Percentiles rank a stretch among this genome's conserved stretches.
phyloP scores from a whole-genome alignment of 2,329 filamentous ascomycete species.

The Colletotrichum limetticola region DNA sequence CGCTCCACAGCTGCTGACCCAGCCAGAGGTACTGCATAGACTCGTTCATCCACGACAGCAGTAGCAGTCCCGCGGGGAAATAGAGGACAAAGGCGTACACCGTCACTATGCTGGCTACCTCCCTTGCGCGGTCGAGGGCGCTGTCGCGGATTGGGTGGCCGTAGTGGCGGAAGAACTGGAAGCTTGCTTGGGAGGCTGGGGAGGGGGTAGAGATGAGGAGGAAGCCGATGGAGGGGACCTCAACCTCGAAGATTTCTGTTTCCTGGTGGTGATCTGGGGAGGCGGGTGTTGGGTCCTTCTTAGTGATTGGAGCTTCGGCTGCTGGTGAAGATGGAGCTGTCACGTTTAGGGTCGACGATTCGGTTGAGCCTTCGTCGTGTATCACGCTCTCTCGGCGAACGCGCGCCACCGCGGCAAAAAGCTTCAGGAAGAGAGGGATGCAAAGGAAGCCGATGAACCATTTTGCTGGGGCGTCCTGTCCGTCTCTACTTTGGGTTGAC shows the following conservation, averaged over 20 bases:
- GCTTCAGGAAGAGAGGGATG: background rate
- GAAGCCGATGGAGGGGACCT: slow-evolving; percentile 34
- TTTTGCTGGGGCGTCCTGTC: background rate
- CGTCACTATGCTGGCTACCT: background rate
- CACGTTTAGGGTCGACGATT: slow-evolving; percentile 6
- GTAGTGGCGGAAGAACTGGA: slow-evolving; percentile 38
- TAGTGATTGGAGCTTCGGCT: background rate
- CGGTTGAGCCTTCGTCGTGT: background rate
- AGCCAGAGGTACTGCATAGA: slow-evolving; percentile 38
- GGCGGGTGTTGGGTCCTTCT: background rate
- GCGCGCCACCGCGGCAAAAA: background rate
- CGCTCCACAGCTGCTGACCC: slow-evolving; percentile 37
- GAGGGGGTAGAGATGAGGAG: slow-evolving; percentile 36
- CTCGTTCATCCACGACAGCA: slow-evolving; percentile 35
- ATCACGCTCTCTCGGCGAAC: background rate
- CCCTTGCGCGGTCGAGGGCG: background rate
- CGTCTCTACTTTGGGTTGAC: background rate
- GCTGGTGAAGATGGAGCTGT: slow-evolving; percentile 24
- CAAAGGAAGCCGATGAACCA: background rate
- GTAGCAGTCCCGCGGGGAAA: background rate
- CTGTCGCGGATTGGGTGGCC: background rate
- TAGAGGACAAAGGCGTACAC: background rate
- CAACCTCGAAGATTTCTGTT: slow-evolving; percentile 10
- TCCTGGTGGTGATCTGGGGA: background rate
- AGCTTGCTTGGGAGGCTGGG: background rate